Conservation (phyloP, 331 rosid genomes). For the Arachis monticola region DNA sequence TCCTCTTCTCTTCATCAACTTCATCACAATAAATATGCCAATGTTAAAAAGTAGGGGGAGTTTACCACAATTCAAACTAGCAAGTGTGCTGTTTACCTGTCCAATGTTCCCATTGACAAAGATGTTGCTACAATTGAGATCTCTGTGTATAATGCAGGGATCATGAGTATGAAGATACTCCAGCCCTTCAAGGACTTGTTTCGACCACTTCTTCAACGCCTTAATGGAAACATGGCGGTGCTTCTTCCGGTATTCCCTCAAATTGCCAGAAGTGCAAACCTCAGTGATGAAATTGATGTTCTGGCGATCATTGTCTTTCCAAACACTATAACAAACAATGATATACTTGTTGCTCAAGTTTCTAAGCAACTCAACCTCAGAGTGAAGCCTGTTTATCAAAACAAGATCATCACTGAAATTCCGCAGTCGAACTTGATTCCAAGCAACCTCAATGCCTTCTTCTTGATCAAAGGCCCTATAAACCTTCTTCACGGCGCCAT, state of each 20-base stretch:
- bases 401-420: slow-evolving; percentile 68
- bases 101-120: slow-evolving; percentile 89
- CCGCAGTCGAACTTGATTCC: slow-evolving; percentile 86
- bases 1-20: neutral
- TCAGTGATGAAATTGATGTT: slow-evolving; percentile 86
- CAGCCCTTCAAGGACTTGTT: slow-evolving; percentile 92
- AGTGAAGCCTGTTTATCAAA: slow-evolving; percentile 64
- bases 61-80: neutral
- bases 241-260: slow-evolving; percentile 87
- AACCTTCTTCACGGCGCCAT: slow-evolving; percentile 91
- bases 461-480: slow-evolving; percentile 89
- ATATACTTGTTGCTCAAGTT: slow-evolving; percentile 68
- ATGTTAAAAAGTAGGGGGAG: neutral
- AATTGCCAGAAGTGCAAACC: slow-evolving; percentile 84
- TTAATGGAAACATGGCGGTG: slow-evolving; percentile 80
- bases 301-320: slow-evolving; percentile 70
- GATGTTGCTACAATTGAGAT: slow-evolving; percentile 95
- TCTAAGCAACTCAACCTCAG: slow-evolving; percentile 76
- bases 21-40: neutral
- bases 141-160: slow-evolving; percentile 93
- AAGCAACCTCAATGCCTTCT: slow-evolving; percentile 94
- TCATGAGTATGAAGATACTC: slow-evolving; percentile 90
- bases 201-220: slow-evolving; percentile 96
- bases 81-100: slow-evolving; percentile 52
- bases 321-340: slow-evolving; percentile 79